Percentiles rank a stretch among this genome's conserved stretches.
Conservation (phyloP, 371 early-diverging fungal species). For the Nematocida sp. region DNA sequence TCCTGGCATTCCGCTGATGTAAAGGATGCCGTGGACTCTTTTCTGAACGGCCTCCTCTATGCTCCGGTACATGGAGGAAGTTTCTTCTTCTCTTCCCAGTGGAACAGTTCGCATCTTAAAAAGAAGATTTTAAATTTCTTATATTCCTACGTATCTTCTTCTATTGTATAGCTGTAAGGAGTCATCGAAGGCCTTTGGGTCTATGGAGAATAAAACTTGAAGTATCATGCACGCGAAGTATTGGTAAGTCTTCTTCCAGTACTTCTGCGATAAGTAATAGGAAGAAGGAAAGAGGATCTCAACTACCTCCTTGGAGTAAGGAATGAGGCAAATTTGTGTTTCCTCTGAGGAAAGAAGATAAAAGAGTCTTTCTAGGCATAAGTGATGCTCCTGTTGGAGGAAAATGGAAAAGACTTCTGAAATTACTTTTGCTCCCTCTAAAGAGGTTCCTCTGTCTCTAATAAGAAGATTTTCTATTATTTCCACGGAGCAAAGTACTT, state of each 20-base stretch:
- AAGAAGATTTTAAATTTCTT: background rate
- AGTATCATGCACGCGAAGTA: conserved; percentile 15
- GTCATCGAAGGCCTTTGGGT: conserved; percentile 7
- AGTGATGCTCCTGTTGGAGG: conserved; percentile 18
- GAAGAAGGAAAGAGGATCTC: conserved; percentile 13
- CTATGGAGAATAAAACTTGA: conserved; percentile 12
- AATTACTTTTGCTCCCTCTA: background rate
- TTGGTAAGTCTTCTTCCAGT: conserved; percentile 43
- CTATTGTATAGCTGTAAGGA: conserved; percentile 21
- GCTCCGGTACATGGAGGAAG: conserved; percentile 45
- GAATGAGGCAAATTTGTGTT: background rate
- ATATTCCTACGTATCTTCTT: background rate
- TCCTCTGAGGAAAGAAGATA: background rate
- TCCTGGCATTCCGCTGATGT: conserved; percentile 67
- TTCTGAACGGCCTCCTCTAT: conserved; percentile 53
- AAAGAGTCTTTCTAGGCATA: background rate
- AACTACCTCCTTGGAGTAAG: conserved; percentile 3
- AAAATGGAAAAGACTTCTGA: background rate
- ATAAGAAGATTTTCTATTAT: conserved; percentile 4
- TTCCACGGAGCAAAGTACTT: background rate
- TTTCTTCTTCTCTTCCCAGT: conserved; percentile 63
- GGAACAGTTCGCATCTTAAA: conserved; percentile 39
- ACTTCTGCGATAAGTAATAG: conserved; percentile 30
- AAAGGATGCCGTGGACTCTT: conserved; percentile 53
- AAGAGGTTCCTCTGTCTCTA: background rate